Conservation (phyloP, 148 eudicot species). For the Salicornia ramosissima region DNA sequence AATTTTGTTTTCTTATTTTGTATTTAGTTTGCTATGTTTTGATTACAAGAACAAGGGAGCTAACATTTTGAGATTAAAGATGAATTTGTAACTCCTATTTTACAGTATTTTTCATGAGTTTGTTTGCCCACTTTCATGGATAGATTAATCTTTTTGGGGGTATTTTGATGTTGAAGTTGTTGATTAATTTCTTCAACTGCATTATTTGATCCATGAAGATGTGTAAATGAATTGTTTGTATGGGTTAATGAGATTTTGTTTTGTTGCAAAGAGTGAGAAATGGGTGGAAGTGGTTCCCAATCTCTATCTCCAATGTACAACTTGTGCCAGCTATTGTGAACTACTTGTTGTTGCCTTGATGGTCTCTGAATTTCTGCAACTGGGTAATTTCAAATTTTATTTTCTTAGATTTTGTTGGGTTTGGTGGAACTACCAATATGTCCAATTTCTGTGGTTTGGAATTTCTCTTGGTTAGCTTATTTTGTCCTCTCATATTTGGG, state of each 20-base stretch:
- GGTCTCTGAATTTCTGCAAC: neutral
- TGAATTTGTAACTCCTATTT: constrained; percentile 1
- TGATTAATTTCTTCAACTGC: neutral
- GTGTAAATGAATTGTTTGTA: constrained; percentile 6
- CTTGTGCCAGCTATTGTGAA: constrained; percentile 12
- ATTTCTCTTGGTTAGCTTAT: constrained; percentile 10
- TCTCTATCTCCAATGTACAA: constrained; percentile 13
- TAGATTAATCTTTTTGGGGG: neutral
- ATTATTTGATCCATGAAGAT: constrained; percentile 17
- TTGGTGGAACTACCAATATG: constrained; percentile 24
- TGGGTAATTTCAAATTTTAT: neutral
- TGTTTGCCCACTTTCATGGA: neutral
- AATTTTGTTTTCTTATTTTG: neutral
- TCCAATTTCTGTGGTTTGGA: constrained; percentile 19
- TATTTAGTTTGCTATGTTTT: neutral
- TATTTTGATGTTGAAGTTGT: constrained; percentile 14
- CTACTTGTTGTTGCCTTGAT: constrained; percentile 14
- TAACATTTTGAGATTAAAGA: neutral
- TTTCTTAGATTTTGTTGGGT: neutral
- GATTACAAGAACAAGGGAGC: neutral
- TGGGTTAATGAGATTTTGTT: neutral
- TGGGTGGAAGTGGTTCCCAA: constrained; percentile 6
- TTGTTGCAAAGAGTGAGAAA: neutral
- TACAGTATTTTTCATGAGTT: neutral
- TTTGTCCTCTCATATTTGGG: constrained; percentile 11